Evolutionary conservation across 164 flowering plant genomes (phyloP), one percentile per base, ranked within the genome.

Genomic region (Sedum album): DNA sequence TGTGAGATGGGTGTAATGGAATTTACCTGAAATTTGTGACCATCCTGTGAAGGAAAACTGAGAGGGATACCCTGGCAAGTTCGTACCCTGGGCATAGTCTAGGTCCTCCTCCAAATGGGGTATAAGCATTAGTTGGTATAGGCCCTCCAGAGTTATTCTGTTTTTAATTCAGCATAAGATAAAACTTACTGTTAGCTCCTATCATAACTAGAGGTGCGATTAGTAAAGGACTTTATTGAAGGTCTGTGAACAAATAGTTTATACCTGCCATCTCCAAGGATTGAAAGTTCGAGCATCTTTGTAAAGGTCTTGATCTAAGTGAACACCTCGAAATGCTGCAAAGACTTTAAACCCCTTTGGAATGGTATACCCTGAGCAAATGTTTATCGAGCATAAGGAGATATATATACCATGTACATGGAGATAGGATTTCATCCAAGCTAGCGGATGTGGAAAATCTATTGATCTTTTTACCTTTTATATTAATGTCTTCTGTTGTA

Each of bases 221-320:
- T n/a, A n/a, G n/a, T 51, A 35, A 35, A 3, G 38, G 7, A 35
- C 38, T 3, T 3, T 57, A 18, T 28, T 26, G 4, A 4, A 57
- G 57, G n/a, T 61, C n/a, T 38, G 25, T 36, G 23, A 4, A 11
- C 0, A 21, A 66, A 23, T 61, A 21, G 39, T 15, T 46, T 39
- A 6, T 42, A 88, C 93, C 96, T 92, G 90, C 99, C 99, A 95
- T 76, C 99, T 84, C 99, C 97, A 95, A 0, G 99, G 99, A 73
- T 90, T 81, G 70, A 95, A 95, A 63, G 86, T 72, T 4, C 97
- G 87, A 63, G 99, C 97, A 60, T 95, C 96, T 71, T 87, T 81
- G 78, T 87, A 95, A 74, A 84, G 71, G 2, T 82, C 85, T 5
- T 78, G 85, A 61, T 90, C 84, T 21, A 95, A 71, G 77, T 95